Base-by-base conservation (phyloP, 306 rosid genomes). In the Trichosanthes cucumerina region DNA sequence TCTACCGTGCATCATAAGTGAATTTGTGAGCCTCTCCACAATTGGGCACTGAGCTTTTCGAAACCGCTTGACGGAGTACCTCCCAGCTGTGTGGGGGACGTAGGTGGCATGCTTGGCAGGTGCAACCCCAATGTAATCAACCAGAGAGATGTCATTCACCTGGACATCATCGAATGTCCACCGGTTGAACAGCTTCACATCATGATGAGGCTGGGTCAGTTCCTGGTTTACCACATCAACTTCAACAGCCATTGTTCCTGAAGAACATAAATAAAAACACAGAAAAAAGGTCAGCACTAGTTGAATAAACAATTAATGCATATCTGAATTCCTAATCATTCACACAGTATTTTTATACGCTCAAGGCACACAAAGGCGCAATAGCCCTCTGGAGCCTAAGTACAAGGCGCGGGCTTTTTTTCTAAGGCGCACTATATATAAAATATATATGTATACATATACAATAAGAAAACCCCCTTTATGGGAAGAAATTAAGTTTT, bases 1-100 rank as follows among this genome's bases (percentile, higher is more conserved):
- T 49, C 77, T 15, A 5, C 77, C 77, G 15, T 72, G 77, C 77
- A 72, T 72, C 77, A 72, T 72, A 47, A 72, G 77, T 23, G 77
- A 72, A 44, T 72, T 72, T 24, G 77, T 72, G 23, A 72, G 77
- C 58, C 77, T 72, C 58, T 72, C 77, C 0, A 72, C 39, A 24
- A 72, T 72, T 24, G 77, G 77, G 77, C 77, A 72, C 77, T 72
- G 59, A 72, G 77, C 77, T 47, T 72, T 72, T 16, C 77, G 38
- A 4, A 72, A 72, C 2, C 77, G 77, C 77, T 72, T 72, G 24
- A 8, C 77, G 0, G 77, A 72, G 77, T 72, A 72, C 77, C 77
- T 72, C 39, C 77, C 77, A 26, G 77, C 77, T 15, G 77, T 72
- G 57, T 72, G 77, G 58, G 77, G 77, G 2, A 72, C 77, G 26